Base-by-base conservation (phyloP, 306 rosid species). In the Cicer yamashitae region DNA sequence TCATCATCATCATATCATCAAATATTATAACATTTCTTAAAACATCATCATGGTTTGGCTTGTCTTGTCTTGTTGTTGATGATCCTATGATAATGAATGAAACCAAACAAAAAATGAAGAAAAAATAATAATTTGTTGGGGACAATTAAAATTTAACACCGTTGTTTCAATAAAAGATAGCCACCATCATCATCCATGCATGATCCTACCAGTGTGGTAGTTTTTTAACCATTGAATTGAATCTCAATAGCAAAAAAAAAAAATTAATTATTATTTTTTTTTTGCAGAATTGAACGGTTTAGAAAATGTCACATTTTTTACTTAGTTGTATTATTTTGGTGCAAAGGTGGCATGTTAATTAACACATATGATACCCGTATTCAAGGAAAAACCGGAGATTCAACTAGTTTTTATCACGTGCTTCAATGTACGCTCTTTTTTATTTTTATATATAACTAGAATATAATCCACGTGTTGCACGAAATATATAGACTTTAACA, bases 211-310 rank as follows among this genome's bases (percentile, higher is more conserved):
- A 81, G 63, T 70, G 54, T 34, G 81, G 63, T 81, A 62, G 52
- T 71, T 81, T 81, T 76, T 70, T 13, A 61, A 44, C 81, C 85
- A 82, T 77, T 71, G 73, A 82, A 70, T 54, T 76, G 78, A 71
- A 82, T 71, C 59, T 77, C 75, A 81, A 71, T 63, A 45, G 69
- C 43, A 52, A 22, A 22, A 22, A 0, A 1, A 1, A n/a, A 51
- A 51, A 18, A 63, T 2, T 3, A 38, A 20, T 1, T 10, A 2
- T 14, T 62, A 22, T 7, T 54, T 65, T 14, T 41, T 62, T 70
- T 70, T 46, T 71, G 13, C 40, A 70, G 54, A 76, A 81, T 75
- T 75, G 60, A 63, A 56, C 6, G 85, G 81, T 67, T 63, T 63
- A 56, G 78, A 81, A 76, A 70, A 76, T 76, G 70, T 53, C 18